Evolutionary conservation across 169 alveolate genomes (phyloP), one percentile per base, ranked within the genome.

Genomic region (Cryptosporidium parvum): DNA sequence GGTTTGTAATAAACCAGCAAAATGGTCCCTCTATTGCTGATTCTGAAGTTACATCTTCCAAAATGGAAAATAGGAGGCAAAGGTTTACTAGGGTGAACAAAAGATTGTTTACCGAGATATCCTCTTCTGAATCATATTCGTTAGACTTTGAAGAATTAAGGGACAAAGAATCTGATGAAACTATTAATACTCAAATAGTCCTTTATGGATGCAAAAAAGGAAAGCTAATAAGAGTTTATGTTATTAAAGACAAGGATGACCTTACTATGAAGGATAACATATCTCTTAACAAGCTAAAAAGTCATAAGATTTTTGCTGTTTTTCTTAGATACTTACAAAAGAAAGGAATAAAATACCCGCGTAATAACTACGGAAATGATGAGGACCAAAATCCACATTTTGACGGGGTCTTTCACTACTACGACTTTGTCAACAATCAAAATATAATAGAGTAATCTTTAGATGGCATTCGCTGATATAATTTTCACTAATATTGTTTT

Each of bases 1-100:
- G 89, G 89, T 80, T 62, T 62, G 89, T 80, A 18, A 80, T 80
- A 5, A 80, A 80, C 45, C 89, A 80, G 39, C 89, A 80, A 59
- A 59, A 59, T 80, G 89, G 89, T 5, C 89, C 89, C 3, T 80
- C 89, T 18, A 80, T 62, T 18, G 75, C 65, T 80, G 89, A 80
- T 14, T 33, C 89, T 59, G 73, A 59, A 61, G 67, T 53, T 56
- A 1, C 29, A 6, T 31, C 75, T 16, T 51, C 73, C 33, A 62
- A 59, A 45, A 53, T 42, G 29, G 80, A 62, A n/a, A 75, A 80
- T 67, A 80, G 45, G 31, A 59, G 89, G 18, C 80, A 80, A 6
- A 80, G 75, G 44, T 59, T 80, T n/a, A 67, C 62, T 12, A 61
- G 37, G 14, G 75, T 80, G 10, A 80, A 80, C 69, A 80, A 80